Evolutionary conservation across 306 rosid genomes (phyloP).

Genomic region (Inga leiocalycina): DNA sequence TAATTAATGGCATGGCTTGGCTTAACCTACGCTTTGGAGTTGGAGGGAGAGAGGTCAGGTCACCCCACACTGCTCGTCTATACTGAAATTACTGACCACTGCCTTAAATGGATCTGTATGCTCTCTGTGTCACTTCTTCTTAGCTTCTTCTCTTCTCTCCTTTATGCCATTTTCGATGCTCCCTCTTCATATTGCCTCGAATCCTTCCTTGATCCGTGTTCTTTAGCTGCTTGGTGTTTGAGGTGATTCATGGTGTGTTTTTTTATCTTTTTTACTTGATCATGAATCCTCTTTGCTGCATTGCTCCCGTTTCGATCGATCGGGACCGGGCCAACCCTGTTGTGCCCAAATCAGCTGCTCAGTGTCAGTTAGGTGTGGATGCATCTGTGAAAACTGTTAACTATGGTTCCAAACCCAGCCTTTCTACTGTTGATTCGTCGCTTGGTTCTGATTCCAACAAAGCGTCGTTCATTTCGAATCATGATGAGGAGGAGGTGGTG

Average conservation of each 20-base stretch:
- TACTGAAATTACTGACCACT: slow-evolving; percentile 38
- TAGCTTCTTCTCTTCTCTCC: slow-evolving; percentile 41
- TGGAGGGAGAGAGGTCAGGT: not conserved
- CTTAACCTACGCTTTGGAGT: slow-evolving; percentile 40
- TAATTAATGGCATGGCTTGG: slow-evolving; percentile 13
- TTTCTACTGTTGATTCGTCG: slow-evolving; percentile 68
- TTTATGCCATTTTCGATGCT: slow-evolving; percentile 44
- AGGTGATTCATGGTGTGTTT: slow-evolving; percentile 7
- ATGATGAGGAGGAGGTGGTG: slow-evolving; percentile 51
- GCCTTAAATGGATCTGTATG: slow-evolving; percentile 58
- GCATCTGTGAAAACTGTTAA: slow-evolving; percentile 51
- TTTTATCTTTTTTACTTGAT: not conserved
- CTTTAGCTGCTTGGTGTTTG: not conserved
- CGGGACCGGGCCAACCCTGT: slow-evolving; percentile 69
- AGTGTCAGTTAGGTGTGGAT: slow-evolving; percentile 67
- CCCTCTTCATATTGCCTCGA: not conserved
- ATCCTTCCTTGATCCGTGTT: slow-evolving; percentile 2
- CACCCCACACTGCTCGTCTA: slow-evolving; percentile 12
- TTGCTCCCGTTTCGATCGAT: slow-evolving; percentile 99
- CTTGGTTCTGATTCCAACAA: slow-evolving; percentile 57
- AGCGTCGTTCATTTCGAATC: slow-evolving; percentile 41
- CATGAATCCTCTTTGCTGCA: slow-evolving; percentile 98
- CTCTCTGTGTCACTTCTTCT: slow-evolving; percentile 41
- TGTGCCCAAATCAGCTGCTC: slow-evolving; percentile 47
- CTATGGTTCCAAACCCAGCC: slow-evolving; percentile 57